Evolutionary conservation across 2,329 filamentous ascomycete genomes (phyloP).

Genomic region (Blumeria hordei): DNA sequence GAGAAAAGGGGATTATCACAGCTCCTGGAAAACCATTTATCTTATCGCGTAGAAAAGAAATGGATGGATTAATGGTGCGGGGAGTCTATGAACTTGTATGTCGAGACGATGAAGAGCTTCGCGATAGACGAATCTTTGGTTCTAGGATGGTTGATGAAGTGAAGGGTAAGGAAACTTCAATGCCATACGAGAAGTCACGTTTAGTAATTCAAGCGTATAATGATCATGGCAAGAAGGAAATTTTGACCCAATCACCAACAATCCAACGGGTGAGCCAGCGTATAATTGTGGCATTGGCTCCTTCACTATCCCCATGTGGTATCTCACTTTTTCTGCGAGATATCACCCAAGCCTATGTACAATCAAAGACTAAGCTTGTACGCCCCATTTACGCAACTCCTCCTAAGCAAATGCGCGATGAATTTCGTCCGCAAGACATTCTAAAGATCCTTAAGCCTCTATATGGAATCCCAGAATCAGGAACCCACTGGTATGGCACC

Average conservation of each 20-base stretch:
- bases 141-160: not conserved
- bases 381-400: not conserved
- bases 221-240: not conserved
- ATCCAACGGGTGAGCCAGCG: not conserved
- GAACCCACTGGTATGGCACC: not conserved
- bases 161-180: not conserved
- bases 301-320: not conserved
- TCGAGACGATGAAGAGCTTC: not conserved
- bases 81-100: not conserved
- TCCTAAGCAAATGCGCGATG: not conserved
- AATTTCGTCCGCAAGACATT: not conserved
- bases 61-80: not conserved
- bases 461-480: not conserved
- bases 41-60: not conserved
- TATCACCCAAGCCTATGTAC: not conserved
- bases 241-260: conserved; percentile 1
- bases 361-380: not conserved
- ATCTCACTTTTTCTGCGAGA: not conserved
- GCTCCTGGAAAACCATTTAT: not conserved
- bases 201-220: not conserved
- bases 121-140: not conserved
- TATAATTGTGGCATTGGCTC: not conserved
- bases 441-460: conserved; percentile 2
- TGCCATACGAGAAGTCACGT: not conserved
- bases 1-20: not conserved